phyloP scores from a whole-genome alignment of 352 stramenopile genomes.

The Phytophthora brassicae region DNA sequence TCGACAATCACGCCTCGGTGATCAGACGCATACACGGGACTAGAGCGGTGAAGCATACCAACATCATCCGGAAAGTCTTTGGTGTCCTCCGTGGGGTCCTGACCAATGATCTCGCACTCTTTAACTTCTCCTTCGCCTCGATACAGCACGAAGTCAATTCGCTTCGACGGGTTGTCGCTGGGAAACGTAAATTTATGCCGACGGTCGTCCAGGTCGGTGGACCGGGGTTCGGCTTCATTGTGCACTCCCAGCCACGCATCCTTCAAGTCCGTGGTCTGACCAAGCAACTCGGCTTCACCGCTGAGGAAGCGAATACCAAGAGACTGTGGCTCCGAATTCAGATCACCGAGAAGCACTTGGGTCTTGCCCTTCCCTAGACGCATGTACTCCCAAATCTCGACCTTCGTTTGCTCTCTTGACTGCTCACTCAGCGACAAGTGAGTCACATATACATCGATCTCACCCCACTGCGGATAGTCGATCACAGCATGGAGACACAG shows the following conservation, averaged over 20 bases:
- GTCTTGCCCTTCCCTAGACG: slow-evolving; percentile 54
- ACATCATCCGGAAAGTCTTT: slow-evolving; percentile 54
- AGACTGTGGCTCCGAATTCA: slow-evolving; percentile 88
- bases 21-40: slow-evolving; percentile 85
- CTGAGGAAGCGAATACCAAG: slow-evolving; percentile 79
- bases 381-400: slow-evolving; percentile 86
- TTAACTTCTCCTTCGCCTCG: slow-evolving; percentile 64
- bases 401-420: slow-evolving; percentile 71
- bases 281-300: slow-evolving; percentile 52
- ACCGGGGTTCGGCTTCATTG: slow-evolving; percentile 60
- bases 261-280: slow-evolving; percentile 63
- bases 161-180: slow-evolving; percentile 80
- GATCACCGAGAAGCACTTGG: slow-evolving; percentile 80
- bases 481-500: slow-evolving; percentile 82
- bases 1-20: slow-evolving; percentile 81
- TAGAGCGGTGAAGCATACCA: slow-evolving; percentile 75
- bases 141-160: slow-evolving; percentile 87
- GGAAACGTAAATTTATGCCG: slow-evolving; percentile 81
- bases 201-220: slow-evolving; percentile 42
- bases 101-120: slow-evolving; percentile 74
- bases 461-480: slow-evolving; percentile 58
- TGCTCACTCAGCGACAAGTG: slow-evolving; percentile 82
- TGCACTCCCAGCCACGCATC: slow-evolving; percentile 78
- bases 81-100: slow-evolving; percentile 72
- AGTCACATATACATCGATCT: slow-evolving; percentile 86